Percentiles rank a stretch among this genome's conserved stretches.
phyloP scores from a whole-genome alignment of 2,329 filamentous ascomycete species.

The Fusarium palustre region DNA sequence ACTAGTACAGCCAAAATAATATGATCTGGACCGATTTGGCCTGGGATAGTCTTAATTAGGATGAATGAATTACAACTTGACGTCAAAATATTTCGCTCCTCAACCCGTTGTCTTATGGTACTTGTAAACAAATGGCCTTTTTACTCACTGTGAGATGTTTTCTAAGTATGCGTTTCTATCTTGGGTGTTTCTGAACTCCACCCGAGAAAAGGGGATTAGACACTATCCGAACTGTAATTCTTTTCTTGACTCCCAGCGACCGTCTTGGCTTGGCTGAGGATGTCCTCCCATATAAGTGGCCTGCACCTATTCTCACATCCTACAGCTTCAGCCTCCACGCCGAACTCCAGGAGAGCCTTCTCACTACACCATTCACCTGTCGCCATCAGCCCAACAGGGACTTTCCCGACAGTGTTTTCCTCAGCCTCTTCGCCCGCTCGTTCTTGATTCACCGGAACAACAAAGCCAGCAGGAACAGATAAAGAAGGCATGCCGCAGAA shows the following conservation, averaged over 20 bases:
- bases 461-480: conserved; percentile 59
- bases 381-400: conserved; percentile 67
- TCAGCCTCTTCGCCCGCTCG: conserved; percentile 49
- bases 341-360: conserved; percentile 61
- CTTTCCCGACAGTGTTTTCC: conserved; percentile 52
- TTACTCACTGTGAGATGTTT: too few species aligned
- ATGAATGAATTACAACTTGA: conserved; percentile 19
- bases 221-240: background rate
- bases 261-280: conserved; percentile 6
- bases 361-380: conserved; percentile 67
- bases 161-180: background rate
- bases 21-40: conserved; percentile 16
- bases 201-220: background rate
- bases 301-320: conserved; percentile 36
- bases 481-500: conserved; percentile 61
- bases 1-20: conserved; percentile 15
- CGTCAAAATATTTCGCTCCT: background rate
- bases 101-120: background rate
- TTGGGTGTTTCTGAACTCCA: background rate
- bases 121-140: background rate
- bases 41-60: conserved; percentile 24
- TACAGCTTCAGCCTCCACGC: conserved; percentile 58
- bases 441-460: conserved; percentile 51
- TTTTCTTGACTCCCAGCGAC: conserved; percentile 1
- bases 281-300: conserved; percentile 35